Base-by-base conservation (phyloP, 176 grass and related monocot species). In the Musa schizocarpa region DNA sequence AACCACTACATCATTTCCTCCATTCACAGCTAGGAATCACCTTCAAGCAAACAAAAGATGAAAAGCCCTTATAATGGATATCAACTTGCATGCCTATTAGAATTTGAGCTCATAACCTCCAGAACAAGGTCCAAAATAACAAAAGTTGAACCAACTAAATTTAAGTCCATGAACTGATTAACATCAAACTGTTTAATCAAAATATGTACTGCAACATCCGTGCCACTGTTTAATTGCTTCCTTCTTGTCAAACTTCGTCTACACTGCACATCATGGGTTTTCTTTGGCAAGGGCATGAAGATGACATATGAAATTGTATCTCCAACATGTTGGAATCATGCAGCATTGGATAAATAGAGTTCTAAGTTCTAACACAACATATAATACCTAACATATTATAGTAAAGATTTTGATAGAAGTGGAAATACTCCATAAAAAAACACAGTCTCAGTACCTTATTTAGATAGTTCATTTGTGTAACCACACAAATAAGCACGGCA, bases 391-490 rank as follows among this genome's bases (percentile, higher is more conserved):
- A 16, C 14, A 58, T 5, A 58, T 58, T 17, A 58, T 16, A 7
- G 19, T 61, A 61, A n/a, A 43, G 34, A 43, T 43, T 43, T 43
- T 43, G 34, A 43, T 43, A 43, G 4, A 43, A 43, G 34, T 43
- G 34, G 34, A 43, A 43, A 43, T 43, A 43, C 34, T 67, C 65
- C 22, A 34, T 10, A 43, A 11, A 9, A 43, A 8, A 50, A 50
- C 43, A 49, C 16, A 69, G 9, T 26, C 23, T 25, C 29, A 70
- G 78, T 82, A 92, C 89, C 85, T 92, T 96, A 76, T 96, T 92
- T 78, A 96, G 75, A 82, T 96, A 96, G 81, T 96, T 96, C 76
- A 96, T 96, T 69, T 92, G 92, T 52, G 89, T 96, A 82, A 88
- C 82, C 77, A 89, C 87, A 65, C 92, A 96, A 62, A 81, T 77